phyloP scores from a whole-genome alignment of 1,139 yeast genomes.

The Williopsis jadinii region DNA sequence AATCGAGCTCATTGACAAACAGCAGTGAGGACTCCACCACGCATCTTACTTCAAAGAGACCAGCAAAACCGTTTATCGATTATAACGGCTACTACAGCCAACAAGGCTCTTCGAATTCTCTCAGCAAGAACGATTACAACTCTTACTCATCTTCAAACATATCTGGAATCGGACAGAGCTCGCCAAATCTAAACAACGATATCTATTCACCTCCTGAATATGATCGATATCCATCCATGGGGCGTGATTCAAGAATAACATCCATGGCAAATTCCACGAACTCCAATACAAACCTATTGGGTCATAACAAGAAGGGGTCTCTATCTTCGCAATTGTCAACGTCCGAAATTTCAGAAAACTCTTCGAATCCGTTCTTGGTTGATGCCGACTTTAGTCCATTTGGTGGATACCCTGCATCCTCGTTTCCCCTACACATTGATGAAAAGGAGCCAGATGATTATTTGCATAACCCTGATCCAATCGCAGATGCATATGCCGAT shows the following conservation, averaged over 20 bases:
- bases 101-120: conserved; percentile 32
- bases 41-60: conserved; percentile 15
- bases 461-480: conserved; percentile 89
- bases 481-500: conserved; percentile 75
- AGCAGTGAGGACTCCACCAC: conserved; percentile 20
- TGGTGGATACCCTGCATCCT: conserved; percentile 89
- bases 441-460: conserved; percentile 92
- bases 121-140: conserved; percentile 9
- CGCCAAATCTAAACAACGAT: conserved; percentile 13
- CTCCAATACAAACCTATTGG: conserved; percentile 14
- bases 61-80: conserved; percentile 33
- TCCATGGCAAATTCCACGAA: conserved; percentile 35
- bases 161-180: conserved; percentile 12
- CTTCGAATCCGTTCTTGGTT: conserved; percentile 30
- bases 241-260: conserved; percentile 38
- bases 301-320: conserved; percentile 16
- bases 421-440: conserved; percentile 79
- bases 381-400: conserved; percentile 68
- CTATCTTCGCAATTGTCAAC: conserved; percentile 22
- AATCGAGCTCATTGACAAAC: conserved; percentile 16
- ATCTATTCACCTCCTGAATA: conserved; percentile 42
- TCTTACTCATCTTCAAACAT: conserved; percentile 19
- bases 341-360: conserved; percentile 21
- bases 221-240: conserved; percentile 51
- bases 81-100: conserved; percentile 40